Percentiles rank a stretch among this genome's conserved stretches.
Evolutionary conservation across 2,329 filamentous ascomycete species (phyloP).

Genomic region (Diaporthe vexans): DNA sequence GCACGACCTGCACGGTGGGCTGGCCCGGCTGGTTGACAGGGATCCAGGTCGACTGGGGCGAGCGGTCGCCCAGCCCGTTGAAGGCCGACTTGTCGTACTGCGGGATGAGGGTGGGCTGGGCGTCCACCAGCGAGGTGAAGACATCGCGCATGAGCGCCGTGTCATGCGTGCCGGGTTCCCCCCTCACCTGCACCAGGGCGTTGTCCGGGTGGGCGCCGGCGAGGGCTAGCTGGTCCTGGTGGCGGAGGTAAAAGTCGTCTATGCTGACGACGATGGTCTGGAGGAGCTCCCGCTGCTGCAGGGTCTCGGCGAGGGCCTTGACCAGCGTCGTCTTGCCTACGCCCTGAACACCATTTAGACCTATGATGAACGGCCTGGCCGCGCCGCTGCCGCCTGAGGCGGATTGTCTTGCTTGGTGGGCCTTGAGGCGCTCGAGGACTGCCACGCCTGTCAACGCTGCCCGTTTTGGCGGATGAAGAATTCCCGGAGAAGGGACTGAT

Average conservation of each 20-base stretch:
- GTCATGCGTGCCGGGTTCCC: constrained; percentile 89
- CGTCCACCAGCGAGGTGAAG: constrained; percentile 70
- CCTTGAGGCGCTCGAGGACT: constrained; percentile 69
- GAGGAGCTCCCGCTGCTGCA: constrained; percentile 70
- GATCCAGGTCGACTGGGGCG: constrained; percentile 73
- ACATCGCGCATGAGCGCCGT: constrained; percentile 73
- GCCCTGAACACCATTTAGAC: constrained; percentile 92
- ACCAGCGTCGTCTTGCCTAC: constrained; percentile 94
- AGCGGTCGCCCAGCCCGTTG: constrained; percentile 81
- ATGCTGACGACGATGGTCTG: constrained; percentile 82
- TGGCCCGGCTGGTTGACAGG: constrained; percentile 66
- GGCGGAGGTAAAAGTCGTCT: constrained; percentile 90
- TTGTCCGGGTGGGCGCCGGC: constrained; percentile 77
- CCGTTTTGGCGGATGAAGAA: too few species aligned
- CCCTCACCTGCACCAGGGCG: constrained; percentile 82
- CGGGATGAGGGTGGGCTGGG: constrained; percentile 71
- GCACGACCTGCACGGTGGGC: constrained; percentile 71
- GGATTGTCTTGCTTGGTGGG: constrained; percentile 42
- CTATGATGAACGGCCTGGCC: constrained; percentile 81
- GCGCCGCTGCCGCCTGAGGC: constrained; percentile 26
- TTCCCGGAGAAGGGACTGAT: not conserved
- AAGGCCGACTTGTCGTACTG: constrained; percentile 88
- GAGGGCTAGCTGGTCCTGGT: constrained; percentile 75
- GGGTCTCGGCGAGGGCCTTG: constrained; percentile 71
- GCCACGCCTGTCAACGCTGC: not conserved